These are phyloP conservation scores for Phytophthora megakarya DNA, from an alignment of 352 stramenopile genomes.

Conservation along the genomic window DNA sequence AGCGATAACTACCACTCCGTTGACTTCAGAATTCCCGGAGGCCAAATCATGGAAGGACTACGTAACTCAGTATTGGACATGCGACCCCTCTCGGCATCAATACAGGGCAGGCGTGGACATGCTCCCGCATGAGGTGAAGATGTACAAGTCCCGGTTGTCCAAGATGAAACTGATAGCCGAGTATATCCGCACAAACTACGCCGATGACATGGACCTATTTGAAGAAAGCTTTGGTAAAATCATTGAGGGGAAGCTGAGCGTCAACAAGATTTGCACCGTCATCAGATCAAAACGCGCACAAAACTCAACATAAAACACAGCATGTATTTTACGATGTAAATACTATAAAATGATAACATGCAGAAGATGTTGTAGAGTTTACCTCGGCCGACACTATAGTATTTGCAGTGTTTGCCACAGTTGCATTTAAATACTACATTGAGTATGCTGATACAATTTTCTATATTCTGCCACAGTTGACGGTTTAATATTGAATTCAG, in stretches of 20 bases:
- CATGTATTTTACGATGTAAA: too few species aligned
- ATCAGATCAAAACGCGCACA: too few species aligned
- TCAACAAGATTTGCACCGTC: neutral
- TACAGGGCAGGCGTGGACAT: neutral
- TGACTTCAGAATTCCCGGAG: neutral
- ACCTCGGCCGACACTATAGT: too few species aligned
- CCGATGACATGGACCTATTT: neutral
- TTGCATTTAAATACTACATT: too few species aligned
- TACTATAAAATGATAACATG: too few species aligned
- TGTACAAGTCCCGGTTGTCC: neutral
- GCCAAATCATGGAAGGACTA: neutral
- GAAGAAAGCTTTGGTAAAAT: neutral
- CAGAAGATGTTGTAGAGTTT: too few species aligned
- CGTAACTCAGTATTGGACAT: neutral
- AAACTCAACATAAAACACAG: too few species aligned
- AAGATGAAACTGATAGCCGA: neutral
- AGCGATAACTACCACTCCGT: too few species aligned
- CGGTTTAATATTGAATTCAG: too few species aligned
- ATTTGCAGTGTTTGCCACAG: too few species aligned
- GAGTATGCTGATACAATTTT: too few species aligned
- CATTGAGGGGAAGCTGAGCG: neutral
- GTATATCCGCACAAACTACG: neutral
- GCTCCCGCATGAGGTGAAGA: neutral
- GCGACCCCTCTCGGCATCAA: neutral
- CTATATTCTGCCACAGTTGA: too few species aligned